Conservation (phyloP, 2,329 filamentous ascomycete genomes). For the Aspergillus calidoustus region DNA sequence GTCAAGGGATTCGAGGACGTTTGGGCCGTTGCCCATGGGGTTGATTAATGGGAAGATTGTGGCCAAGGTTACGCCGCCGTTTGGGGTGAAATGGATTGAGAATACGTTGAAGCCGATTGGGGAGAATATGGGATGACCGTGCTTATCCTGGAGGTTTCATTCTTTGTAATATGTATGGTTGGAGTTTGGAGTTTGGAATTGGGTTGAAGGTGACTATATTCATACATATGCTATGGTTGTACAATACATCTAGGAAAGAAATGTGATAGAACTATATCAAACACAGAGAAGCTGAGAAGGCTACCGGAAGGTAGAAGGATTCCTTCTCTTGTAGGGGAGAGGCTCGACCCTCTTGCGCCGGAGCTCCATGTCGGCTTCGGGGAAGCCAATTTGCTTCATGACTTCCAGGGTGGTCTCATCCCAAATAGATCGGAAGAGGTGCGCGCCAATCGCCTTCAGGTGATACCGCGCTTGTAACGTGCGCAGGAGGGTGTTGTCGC, state of each 20-base stretch:
- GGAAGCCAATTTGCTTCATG: slow-evolving; percentile 77
- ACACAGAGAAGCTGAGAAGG: slow-evolving; percentile 17
- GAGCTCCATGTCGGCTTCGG: slow-evolving; percentile 81
- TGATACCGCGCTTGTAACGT: slow-evolving; percentile 72
- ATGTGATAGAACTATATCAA: slow-evolving; percentile 26
- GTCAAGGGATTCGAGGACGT: slow-evolving; percentile 84
- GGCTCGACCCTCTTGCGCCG: slow-evolving; percentile 76
- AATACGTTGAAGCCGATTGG: slow-evolving; percentile 44
- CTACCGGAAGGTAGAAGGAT: slow-evolving; percentile 52
- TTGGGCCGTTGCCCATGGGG: slow-evolving; percentile 83
- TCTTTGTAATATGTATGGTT: slow-evolving; percentile 7
- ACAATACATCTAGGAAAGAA: slow-evolving; percentile 44
- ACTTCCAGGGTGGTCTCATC: slow-evolving; percentile 86
- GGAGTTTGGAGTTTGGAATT: slow-evolving; percentile 36
- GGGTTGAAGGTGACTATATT: slow-evolving; percentile 38
- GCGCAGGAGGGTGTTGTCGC: slow-evolving; percentile 75
- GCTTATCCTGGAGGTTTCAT: background rate
- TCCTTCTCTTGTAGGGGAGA: slow-evolving; percentile 66
- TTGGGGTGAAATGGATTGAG: slow-evolving; percentile 40
- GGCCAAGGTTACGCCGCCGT: slow-evolving; percentile 50
- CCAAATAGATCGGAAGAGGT: slow-evolving; percentile 87
- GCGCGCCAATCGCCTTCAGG: slow-evolving; percentile 77
- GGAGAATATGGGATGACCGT: slow-evolving; percentile 19
- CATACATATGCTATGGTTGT: slow-evolving; percentile 49
- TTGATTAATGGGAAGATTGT: slow-evolving; percentile 83